Conservation (phyloP, 441 rosid genomes). For the Macaranga tanarius region DNA sequence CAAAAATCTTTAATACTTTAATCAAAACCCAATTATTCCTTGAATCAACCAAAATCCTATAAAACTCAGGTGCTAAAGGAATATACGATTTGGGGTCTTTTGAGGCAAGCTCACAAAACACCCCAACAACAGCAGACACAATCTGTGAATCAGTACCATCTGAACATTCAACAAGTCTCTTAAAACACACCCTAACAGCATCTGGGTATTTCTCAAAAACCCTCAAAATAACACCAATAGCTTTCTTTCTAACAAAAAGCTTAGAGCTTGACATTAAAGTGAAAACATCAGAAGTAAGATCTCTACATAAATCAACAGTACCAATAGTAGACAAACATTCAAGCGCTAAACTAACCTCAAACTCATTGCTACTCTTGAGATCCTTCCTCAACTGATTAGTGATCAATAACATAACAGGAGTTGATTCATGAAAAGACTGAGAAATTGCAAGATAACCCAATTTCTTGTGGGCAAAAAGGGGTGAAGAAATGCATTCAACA, state of each 20-base stretch:
- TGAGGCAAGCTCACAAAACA: conserved; percentile 69
- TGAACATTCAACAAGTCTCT: conserved; percentile 78
- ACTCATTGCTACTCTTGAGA: conserved; percentile 58
- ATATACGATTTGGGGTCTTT: conserved; percentile 74
- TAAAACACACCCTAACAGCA: conserved; percentile 81
- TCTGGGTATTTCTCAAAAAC: conserved; percentile 79
- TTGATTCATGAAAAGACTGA: conserved; percentile 70
- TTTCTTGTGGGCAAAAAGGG: conserved; percentile 60
- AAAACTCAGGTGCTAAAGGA: conserved; percentile 88
- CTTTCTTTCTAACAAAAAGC: conserved; percentile 63
- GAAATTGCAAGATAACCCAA: conserved; percentile 72
- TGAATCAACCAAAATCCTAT: conserved; percentile 74
- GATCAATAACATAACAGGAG: conserved; percentile 68
- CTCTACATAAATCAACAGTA: conserved; percentile 73
- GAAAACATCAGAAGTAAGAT: conserved; percentile 77
- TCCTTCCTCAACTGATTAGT: conserved; percentile 83
- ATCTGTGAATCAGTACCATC: conserved; percentile 64
- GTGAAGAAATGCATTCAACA: conserved; percentile 73
- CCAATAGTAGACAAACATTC: conserved; percentile 72
- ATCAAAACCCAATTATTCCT: conserved; percentile 90
- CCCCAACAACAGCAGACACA: conserved; percentile 67
- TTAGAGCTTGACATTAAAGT: conserved; percentile 66
- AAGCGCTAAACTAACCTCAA: conserved; percentile 76
- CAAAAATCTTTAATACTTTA: conserved; percentile 80
- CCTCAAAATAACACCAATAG: conserved; percentile 63